These are phyloP conservation scores for Dionaea muscipula DNA, from an alignment of 179 eudicot species.

Conservation along the genomic window DNA sequence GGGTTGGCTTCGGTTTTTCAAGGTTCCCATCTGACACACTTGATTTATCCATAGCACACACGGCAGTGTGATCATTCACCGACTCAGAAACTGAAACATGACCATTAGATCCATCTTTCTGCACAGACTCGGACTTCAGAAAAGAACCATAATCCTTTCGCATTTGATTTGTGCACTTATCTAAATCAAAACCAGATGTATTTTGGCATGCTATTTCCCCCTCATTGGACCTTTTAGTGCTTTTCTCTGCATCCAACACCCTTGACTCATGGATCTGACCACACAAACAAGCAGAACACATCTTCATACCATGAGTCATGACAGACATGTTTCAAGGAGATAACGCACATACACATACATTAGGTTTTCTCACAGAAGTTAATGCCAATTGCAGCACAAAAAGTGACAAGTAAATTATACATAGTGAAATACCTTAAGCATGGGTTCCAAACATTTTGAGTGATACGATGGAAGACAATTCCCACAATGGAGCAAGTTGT, in stretches of 20 bases:
- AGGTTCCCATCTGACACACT: slow-evolving; percentile 6
- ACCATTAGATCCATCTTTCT: slow-evolving; percentile 10
- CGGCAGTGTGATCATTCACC: slow-evolving; percentile 12
- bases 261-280: slow-evolving; percentile 11
- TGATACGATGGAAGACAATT: slow-evolving; percentile 16
- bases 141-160: slow-evolving; percentile 9
- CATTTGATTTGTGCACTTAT: slow-evolving; percentile 9
- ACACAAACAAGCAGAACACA: slow-evolving; percentile 18
- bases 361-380: neutral
- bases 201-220: slow-evolving; percentile 9
- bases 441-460: slow-evolving; percentile 10
- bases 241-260: slow-evolving; percentile 4
- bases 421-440: slow-evolving; percentile 16
- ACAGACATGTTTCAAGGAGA: slow-evolving; percentile 9
- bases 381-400: neutral
- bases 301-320: slow-evolving; percentile 9
- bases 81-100: slow-evolving; percentile 18
- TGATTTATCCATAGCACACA: slow-evolving; percentile 9
- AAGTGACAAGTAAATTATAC: neutral
- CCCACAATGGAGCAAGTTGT: slow-evolving; percentile 10
- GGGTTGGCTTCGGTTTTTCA: slow-evolving; percentile 19
- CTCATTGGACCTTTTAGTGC: slow-evolving; percentile 10
- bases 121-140: slow-evolving; percentile 13
- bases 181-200: slow-evolving; percentile 3
- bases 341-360: neutral